Evolutionary conservation across 2,329 filamentous ascomycete genomes (phyloP).

Genomic region (Thielaviopsis ethacetica): DNA sequence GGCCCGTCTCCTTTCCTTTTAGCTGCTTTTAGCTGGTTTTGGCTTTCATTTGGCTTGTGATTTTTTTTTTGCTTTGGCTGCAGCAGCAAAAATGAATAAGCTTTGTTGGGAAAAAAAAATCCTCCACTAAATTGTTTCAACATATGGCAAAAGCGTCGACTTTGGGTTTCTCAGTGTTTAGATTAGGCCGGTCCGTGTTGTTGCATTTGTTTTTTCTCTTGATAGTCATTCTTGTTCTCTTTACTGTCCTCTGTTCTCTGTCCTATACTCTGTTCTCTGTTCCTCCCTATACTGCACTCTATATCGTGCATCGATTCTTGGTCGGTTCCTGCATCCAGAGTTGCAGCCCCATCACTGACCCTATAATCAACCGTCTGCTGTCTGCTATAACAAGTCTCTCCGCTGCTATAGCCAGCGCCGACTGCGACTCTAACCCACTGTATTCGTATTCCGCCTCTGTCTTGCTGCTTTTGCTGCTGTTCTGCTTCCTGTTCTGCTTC

Average conservation of each 20-base stretch:
- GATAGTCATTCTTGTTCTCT: neutral
- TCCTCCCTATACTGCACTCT: too few relatives aligned
- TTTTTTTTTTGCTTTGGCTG: neutral
- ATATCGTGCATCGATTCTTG: too few relatives aligned
- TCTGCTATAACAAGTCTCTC: neutral
- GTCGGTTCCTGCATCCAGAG: slow-evolving; percentile 7
- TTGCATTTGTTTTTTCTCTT: neutral
- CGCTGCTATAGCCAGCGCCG: neutral
- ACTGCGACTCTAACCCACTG: neutral
- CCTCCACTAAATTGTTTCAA: neutral
- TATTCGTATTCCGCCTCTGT: neutral
- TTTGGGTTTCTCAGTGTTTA: neutral
- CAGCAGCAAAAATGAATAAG: neutral
- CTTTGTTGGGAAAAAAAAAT: neutral
- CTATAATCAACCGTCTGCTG: neutral
- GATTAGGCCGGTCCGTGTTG: neutral
- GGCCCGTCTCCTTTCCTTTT: too few relatives aligned
- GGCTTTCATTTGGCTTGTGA: neutral
- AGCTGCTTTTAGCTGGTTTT: too few relatives aligned
- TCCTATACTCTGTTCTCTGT: neutral
- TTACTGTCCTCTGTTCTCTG: neutral
- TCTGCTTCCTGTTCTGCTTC: neutral
- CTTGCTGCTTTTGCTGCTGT: neutral
- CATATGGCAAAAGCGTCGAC: neutral
- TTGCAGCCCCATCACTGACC: neutral